Conservation (phyloP, 2,329 filamentous ascomycete species). For the Paradendryphiella salina region DNA sequence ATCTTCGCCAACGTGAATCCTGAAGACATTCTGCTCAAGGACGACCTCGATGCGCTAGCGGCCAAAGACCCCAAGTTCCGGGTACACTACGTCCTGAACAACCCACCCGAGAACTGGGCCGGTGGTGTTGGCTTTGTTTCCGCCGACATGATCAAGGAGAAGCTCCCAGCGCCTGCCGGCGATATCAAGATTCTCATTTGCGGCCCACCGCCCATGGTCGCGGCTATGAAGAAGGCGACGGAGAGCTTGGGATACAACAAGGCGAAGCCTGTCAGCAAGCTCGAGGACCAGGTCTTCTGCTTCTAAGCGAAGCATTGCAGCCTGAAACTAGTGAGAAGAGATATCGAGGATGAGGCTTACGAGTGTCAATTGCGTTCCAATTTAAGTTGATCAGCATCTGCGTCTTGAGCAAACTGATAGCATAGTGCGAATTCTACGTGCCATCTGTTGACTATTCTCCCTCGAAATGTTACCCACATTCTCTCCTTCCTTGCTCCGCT, state of each 20-base stretch:
- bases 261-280: constrained; percentile 92
- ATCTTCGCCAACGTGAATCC: constrained; percentile 96
- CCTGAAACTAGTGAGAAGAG: no score
- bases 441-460: no score
- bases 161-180: constrained; percentile 76
- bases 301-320: constrained; percentile 62
- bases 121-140: constrained; percentile 96
- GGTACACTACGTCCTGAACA: constrained; percentile 95
- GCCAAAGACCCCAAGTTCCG: constrained; percentile 79
- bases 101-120: constrained; percentile 87
- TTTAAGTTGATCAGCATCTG: not conserved
- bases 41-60: constrained; percentile 81
- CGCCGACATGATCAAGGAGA: constrained; percentile 89
- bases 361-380: no score
- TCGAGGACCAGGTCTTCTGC: constrained; percentile 96
- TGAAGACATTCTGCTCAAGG: constrained; percentile 89
- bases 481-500: not conserved
- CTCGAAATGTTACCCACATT: no score
- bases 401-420: not conserved
- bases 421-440: not conserved
- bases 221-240: constrained; percentile 93
- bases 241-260: constrained; percentile 89
- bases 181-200: constrained; percentile 95
- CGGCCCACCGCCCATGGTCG: constrained; percentile 94
- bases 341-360: no score